Evolutionary conservation across 208 protist species (phyloP).

Genomic region (Trypanosoma scelopori): DNA sequence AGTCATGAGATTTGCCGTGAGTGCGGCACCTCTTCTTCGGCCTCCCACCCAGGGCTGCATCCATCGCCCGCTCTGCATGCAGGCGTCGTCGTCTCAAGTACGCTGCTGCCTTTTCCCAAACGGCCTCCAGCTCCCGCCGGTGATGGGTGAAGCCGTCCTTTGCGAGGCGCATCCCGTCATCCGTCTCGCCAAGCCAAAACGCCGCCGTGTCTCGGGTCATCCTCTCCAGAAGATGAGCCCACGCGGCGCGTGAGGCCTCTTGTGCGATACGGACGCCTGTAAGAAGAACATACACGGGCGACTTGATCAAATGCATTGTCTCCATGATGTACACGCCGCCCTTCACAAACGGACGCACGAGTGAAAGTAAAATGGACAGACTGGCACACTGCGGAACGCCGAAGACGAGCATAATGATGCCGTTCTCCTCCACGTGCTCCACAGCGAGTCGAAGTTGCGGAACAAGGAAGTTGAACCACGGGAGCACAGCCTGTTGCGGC

Average conservation of each 20-base stretch:
- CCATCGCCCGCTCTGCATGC: slow-evolving; percentile 41
- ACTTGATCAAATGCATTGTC: slow-evolving; percentile 75
- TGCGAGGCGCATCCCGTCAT: slow-evolving; percentile 54
- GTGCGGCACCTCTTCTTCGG: background rate
- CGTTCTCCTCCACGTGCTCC: slow-evolving; percentile 40
- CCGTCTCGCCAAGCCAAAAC: slow-evolving; percentile 73
- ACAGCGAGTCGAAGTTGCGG: slow-evolving; percentile 67
- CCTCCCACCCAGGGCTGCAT: background rate
- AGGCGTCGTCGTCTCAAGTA: slow-evolving; percentile 44
- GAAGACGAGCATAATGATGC: slow-evolving; percentile 72
- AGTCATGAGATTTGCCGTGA: no score
- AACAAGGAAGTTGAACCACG: slow-evolving; percentile 77
- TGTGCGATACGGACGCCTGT: slow-evolving; percentile 2
- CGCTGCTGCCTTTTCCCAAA: slow-evolving; percentile 39
- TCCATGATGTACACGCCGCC: slow-evolving; percentile 37
- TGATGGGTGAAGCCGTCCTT: slow-evolving; percentile 42
- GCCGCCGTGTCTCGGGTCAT: slow-evolving; percentile 26
- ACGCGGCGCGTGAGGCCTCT: slow-evolving; percentile 3
- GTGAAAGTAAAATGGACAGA: slow-evolving; percentile 46
- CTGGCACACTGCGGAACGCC: slow-evolving; percentile 73
- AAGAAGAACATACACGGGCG: slow-evolving; percentile 64
- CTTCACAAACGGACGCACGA: slow-evolving; percentile 36
- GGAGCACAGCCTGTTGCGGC: slow-evolving; percentile 28
- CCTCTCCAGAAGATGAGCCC: background rate
- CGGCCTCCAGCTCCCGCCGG: slow-evolving; percentile 30